Conservation (phyloP, 2,329 filamentous ascomycete genomes). For the Pseudonectria buxi region DNA sequence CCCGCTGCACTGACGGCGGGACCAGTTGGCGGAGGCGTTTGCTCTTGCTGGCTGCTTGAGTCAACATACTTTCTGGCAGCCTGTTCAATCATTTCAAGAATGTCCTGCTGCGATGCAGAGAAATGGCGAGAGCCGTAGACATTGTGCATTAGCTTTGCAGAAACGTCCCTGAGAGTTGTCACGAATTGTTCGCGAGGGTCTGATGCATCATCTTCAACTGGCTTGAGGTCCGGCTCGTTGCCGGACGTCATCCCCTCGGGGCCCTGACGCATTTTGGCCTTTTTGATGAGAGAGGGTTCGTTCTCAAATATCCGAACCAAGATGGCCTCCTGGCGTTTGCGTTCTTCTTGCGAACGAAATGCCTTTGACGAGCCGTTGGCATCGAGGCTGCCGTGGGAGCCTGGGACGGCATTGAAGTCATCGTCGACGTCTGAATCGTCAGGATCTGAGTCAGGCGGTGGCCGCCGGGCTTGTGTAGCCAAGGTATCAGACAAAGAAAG, state of each 20-base stretch:
- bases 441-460: conserved; percentile 31
- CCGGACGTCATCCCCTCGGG: conserved; percentile 8
- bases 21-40: conserved; percentile 8
- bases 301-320: conserved; percentile 47
- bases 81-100: conserved; percentile 42
- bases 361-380: conserved; percentile 37
- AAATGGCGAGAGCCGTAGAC: conserved; percentile 31
- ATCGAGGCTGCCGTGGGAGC: conserved; percentile 28
- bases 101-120: conserved; percentile 35
- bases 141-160: conserved; percentile 36
- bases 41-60: conserved; percentile 22
- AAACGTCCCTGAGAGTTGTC: conserved; percentile 32
- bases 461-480: conserved; percentile 34
- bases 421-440: conserved; percentile 50
- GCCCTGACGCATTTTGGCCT: conserved; percentile 22
- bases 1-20: conserved; percentile 1
- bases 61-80: conserved; percentile 47
- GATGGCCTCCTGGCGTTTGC: conserved; percentile 47
- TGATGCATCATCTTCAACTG: conserved; percentile 7
- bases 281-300: conserved; percentile 35
- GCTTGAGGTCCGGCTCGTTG: conserved; percentile 15
- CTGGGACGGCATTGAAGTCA: conserved; percentile 43
- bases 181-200: conserved; percentile 26
- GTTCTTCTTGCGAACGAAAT: conserved; percentile 45
- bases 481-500: conserved; percentile 52